Evolutionary conservation across 2,329 filamentous ascomycete genomes (phyloP).

Genomic region (Grosmannia serpens): DNA sequence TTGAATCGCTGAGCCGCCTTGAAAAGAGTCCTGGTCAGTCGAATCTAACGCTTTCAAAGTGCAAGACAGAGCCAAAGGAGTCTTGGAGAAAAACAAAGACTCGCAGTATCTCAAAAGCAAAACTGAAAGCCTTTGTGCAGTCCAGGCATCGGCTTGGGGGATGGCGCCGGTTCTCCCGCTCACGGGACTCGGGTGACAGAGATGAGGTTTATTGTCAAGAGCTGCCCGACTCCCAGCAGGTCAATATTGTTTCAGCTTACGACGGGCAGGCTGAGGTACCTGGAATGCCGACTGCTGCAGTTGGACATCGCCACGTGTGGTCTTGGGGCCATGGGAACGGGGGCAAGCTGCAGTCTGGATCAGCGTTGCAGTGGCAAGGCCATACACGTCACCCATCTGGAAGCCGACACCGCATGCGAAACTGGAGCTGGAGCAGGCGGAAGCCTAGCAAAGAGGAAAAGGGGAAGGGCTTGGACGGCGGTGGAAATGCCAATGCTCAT

Average conservation of each 20-base stretch:
- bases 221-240: not conserved
- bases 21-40: not conserved
- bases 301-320: not conserved
- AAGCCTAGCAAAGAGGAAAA: not conserved
- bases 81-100: not conserved
- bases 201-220: not conserved
- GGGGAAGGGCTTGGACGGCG: not conserved
- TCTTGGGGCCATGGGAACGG: not conserved
- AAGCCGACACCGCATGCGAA: not conserved
- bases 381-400: not conserved
- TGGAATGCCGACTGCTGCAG: not conserved
- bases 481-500: not conserved
- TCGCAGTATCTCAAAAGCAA: not conserved
- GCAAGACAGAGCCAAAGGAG: not conserved
- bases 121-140: not conserved
- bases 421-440: slow-evolving; percentile 9
- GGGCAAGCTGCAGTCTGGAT: not conserved
- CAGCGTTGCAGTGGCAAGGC: not conserved
- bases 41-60: not conserved
- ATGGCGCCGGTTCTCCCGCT: slow-evolving; percentile 2
- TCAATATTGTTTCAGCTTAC: not conserved
- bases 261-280: not conserved
- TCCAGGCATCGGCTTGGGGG: not conserved
- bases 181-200: not conserved
- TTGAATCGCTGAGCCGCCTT: slow-evolving; percentile 13